Evolutionary conservation across 2,329 filamentous ascomycete genomes (phyloP).

Genomic region (Alternaria triticimaculans): DNA sequence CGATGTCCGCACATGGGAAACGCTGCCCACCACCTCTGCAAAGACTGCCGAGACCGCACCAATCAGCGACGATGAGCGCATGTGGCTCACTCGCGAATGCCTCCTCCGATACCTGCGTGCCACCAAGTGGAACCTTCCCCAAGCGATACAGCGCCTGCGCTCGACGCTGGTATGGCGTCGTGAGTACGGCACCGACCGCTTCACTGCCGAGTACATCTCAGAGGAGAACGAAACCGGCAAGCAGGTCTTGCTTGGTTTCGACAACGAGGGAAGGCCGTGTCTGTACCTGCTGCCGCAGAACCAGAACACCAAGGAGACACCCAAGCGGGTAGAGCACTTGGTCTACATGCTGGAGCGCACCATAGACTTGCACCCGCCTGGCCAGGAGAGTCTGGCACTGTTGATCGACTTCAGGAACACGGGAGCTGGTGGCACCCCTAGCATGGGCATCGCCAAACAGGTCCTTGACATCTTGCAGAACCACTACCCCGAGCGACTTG

Average conservation of each 20-base stretch:
- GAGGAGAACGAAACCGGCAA: constrained; percentile 97
- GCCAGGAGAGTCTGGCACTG: constrained; percentile 84
- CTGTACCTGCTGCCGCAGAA: constrained; percentile 87
- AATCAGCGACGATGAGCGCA: constrained; percentile 78
- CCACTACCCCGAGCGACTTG: constrained; percentile 92
- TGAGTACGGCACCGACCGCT: constrained; percentile 78
- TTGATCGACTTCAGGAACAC: constrained; percentile 91
- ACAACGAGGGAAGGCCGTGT: constrained; percentile 84
- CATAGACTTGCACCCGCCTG: constrained; percentile 84
- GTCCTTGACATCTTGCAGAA: constrained; percentile 91
- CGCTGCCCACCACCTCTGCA: constrained; percentile 68
- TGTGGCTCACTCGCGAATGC: constrained; percentile 93
- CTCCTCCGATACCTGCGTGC: constrained; percentile 91
- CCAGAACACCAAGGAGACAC: constrained; percentile 89
- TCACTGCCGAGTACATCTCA: constrained; percentile 86
- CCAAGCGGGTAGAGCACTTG: constrained; percentile 88
- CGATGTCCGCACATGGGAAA: constrained; percentile 73
- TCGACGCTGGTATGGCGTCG: constrained; percentile 86
- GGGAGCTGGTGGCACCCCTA: constrained; percentile 77
- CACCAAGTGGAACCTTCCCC: constrained; percentile 80
- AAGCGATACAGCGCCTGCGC: constrained; percentile 79
- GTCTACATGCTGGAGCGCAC: constrained; percentile 95
- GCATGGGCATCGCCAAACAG: constrained; percentile 77
- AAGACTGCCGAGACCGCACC: constrained; percentile 66
- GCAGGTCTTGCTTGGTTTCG: constrained; percentile 87